Base-by-base conservation (phyloP, 345 rosid species). In the Isatis tinctoria region DNA sequence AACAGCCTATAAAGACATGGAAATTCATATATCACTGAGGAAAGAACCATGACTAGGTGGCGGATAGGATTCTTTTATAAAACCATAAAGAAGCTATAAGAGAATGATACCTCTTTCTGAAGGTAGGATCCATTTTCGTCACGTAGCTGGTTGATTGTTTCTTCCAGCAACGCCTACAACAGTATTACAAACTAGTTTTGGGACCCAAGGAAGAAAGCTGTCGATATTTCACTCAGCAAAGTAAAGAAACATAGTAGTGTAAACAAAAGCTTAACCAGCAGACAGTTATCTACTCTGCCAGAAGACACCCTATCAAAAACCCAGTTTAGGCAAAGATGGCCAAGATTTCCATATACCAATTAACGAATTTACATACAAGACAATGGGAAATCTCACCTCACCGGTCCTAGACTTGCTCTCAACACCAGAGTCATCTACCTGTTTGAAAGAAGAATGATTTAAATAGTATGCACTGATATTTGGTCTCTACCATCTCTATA, bases 111-210 rank as follows among this genome's bases (percentile, higher is more conserved):
- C 90, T 83, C 80, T 78, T 75, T 87, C 64, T 80, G 82, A 30
- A 62, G 40, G 72, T 74, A 73, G 10, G 84, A 79, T 62, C 83
- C 86, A 78, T 74, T 85, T 76, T 84, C 85, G 51, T 76, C 67
- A 54, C 56, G 80, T 18, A 87, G 65, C 45, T 73, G 82, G 81
- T 77, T 81, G 72, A 82, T 40, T 28, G 82, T 75, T 65, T 83
- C 87, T 82, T 85, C 84, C 43, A 86, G 72, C 67, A 64, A 41
- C 52, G 71, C 84, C 96, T 90, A 84, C 52, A 67, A 37, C 40
- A 78, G 59, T 52, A 73, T 26, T 57, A 48, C 51, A 67, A 53
- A 78, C 20, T 33, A 41, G 65, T 62, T 35, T 9, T 65, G 39
- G 5, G 14, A 62, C 53, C 35, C 43, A 45, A 63, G 33, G 32